Base-by-base conservation (phyloP, 345 rosid species). In the Euclidium syriacum region DNA sequence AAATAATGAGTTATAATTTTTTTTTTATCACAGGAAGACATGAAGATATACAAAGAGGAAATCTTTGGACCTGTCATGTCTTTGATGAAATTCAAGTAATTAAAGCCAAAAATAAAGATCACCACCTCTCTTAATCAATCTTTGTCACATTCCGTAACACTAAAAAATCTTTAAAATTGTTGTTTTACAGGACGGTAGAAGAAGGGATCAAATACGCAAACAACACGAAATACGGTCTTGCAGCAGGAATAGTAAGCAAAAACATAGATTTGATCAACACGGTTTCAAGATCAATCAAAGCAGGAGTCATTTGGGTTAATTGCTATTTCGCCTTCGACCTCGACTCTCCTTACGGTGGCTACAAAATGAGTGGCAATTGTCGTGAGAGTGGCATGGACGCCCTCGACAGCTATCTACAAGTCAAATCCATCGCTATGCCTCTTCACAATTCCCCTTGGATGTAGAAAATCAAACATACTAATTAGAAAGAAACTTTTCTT, bases 61-160 rank as follows among this genome's bases (percentile, higher is more conserved):
- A 90, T 90, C 17, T 90, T 90, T 11, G 97, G 95, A 25, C 92
- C 97, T 3, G 83, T 90, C 14, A 76, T 85, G 90, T 72, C 85
- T 4, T 51, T 90, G 40, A 77, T 80, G 83, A 90, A 87, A 68
- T 85, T 90, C 90, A 79, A 77, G 95, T 90, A 76, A 66, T 8
- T 29, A 32, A 53, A 48, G 17, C 23, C 5, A 8, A 18, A 1
- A n/a, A 16, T 8, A 23, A 6, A 6, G 8, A 2, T 10, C 11
- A 6, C n/a, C n/a, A 7, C 3, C 2, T 16, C 12, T 30, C 6
- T 33, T 16, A 25, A 5, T 25, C 14, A 33, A 46, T 48, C 51
- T 62, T 16, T 27, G 4, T 22, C 17, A 17, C 18, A 22, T 63
- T 49, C 9, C 12, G 30, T 2, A 39, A 48, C 3, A 8, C 44